A percentile compares a stretch with the other conserved stretches of the same genome.
phyloP scores from a whole-genome alignment of 495 filamentous ascomycete genomes.

The Aspergillus haitiensis region DNA sequence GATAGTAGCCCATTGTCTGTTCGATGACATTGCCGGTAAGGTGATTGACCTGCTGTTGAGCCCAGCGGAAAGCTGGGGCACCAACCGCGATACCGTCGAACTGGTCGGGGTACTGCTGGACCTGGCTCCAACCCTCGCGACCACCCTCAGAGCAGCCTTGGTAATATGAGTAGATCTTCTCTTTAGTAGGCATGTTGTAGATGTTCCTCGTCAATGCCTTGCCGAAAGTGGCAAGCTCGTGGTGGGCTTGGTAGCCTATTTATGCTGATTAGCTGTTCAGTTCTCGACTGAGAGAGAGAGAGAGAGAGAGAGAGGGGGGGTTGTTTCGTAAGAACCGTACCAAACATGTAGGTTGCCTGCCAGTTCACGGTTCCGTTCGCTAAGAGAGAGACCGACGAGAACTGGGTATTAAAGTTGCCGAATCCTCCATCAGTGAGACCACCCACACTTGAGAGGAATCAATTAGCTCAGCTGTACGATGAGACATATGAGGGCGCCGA shows the following conservation, averaged over 20 bases:
- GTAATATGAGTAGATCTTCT: conserved; percentile 54
- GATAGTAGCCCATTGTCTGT: conserved; percentile 74
- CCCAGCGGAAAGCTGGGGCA: conserved; percentile 51
- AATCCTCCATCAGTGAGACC: conserved; percentile 52
- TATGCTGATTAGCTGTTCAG: no score
- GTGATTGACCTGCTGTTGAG: conserved; percentile 43
- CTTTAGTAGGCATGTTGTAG: conserved; percentile 26
- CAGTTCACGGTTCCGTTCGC: conserved; percentile 48
- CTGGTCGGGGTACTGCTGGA: conserved; percentile 47
- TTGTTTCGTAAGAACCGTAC: no score
- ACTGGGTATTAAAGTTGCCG: conserved; percentile 41
- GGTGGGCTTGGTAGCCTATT: conserved; percentile 35
- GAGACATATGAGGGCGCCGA: no score
- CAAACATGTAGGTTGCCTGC: conserved; percentile 47
- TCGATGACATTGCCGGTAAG: conserved; percentile 69
- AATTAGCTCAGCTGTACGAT: no score
- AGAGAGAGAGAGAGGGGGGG: no score
- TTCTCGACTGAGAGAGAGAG: no score
- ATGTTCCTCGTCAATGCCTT: conserved; percentile 39
- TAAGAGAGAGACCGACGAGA: conserved; percentile 36
- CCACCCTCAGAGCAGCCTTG: conserved; percentile 56
- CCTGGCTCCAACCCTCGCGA: conserved; percentile 50
- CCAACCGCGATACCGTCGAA: conserved; percentile 49
- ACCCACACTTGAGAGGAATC: no score
- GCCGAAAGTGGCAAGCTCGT: conserved; percentile 36